Evolutionary conservation across 345 rosid genomes (phyloP), one percentile per base, ranked within the genome.

Genomic region (Trapa bicornis): DNA sequence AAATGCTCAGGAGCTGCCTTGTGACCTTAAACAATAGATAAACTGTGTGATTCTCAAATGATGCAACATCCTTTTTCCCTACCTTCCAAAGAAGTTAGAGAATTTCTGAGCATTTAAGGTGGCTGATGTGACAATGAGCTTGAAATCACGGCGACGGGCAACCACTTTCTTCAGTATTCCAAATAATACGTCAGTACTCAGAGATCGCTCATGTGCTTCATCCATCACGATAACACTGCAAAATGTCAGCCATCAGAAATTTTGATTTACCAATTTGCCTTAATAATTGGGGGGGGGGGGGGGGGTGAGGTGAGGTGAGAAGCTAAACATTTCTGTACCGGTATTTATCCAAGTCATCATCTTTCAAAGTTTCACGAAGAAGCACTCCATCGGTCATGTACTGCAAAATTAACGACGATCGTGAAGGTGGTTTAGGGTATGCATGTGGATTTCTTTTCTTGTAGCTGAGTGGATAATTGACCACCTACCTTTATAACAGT

Each of bases 311-410:
- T n/a, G n/a, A n/a, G n/a, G 37, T 41, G 43, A 8, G 47, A 12
- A 75, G 12, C 68, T 42, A 54, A 38, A 16, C 29, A 37, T 38
- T 75, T 48, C 64, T 86, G 61, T 80, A 92, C 98, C 96, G 92
- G 68, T 94, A 94, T 76, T 89, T 94, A 67, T 91, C 99, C 78
- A 94, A 85, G 71, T 94, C 99, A 56, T 92, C 74, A 85, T 94
- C 99, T 87, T 94, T 94, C 70, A 94, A 75, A 29, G 99, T 94
- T 82, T 89, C 99, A 72, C 96, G 89, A 67, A 91, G 87, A 42
- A 94, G 96, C 61, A 94, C 97, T 72, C 99, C 97, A 74, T 91
- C 97, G 7, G 99, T 91, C 99, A 91, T 91, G 78, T 94, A 94
- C 96, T 93, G 88, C 74, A 86, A 74, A 52, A 75, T 37, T 10